Base-by-base conservation (phyloP, 768 basidiomycete genomes). In the Fomitopsis serialis region DNA sequence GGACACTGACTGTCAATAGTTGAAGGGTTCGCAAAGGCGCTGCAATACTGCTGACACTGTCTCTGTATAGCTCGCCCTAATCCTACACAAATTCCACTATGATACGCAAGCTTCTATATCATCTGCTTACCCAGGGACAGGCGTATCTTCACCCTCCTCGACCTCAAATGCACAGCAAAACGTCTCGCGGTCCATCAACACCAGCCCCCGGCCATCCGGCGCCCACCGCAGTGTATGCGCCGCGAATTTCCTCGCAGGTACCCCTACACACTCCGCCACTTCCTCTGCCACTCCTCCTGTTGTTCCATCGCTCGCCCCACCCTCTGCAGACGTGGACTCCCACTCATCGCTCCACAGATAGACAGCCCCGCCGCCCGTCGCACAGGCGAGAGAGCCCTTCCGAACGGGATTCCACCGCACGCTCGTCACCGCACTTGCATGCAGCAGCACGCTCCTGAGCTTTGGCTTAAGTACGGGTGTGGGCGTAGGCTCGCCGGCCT, bases 141-240 rank as follows among this genome's bases (percentile, higher is more conserved):
- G 36, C 4, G 47, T 34, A 27, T 53, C 56, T 7, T 54, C 58
- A 12, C 58, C 64, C 23, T 66, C 63, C 49, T 66, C 65, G 8
- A 89, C 89, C 65, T 91, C 88, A 55, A 90, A 92, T 6, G 86
- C 88, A 64, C 89, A 91, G 64, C 92, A 95, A 63, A 93, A 96
- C 40, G 78, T 79, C 32, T 87, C 82, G 62, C 79, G 87, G 61
- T 89, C 90, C 52, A 92, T 52, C 46, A 96, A 65, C 2, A 87
- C 72, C 50, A 95, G 68, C 0, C 88, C 88, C 56, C 88, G 87
- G 2, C 94, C 94, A 62, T 97, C 92, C 3, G 89, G 88, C 12
- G 89, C 80, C 91, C 92, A 97, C 40, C 68, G 75, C 4, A 90
- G 58, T 57, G 90, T 85, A 51, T 75, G 76, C 2, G 83, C 78